Base-by-base conservation (phyloP, 352 stramenopile species). In the Globisporangium abappressorium region DNA sequence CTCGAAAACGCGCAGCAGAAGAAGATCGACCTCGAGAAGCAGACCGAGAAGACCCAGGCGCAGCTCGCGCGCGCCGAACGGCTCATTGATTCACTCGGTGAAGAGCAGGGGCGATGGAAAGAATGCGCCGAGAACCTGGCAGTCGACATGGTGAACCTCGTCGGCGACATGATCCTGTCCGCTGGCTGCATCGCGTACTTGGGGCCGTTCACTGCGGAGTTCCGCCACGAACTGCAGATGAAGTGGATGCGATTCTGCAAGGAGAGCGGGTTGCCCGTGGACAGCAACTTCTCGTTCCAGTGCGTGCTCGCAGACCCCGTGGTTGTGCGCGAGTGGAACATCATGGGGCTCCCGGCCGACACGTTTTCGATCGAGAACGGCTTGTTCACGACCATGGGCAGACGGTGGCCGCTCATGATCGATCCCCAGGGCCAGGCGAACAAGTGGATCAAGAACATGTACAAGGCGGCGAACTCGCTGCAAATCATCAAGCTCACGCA, bases 371-470 rank as follows among this genome's bases (percentile, higher is more conserved):
- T 94, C 26, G 93, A 98, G 62, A 98, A 98, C 66, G 94, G 93
- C 36, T 65, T 98, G 34, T 96, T 98, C 63, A 95, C 92, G 7
- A 98, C 92, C 2, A 90, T 93, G 77, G 90, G 88, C 4, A 76
- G 93, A 0, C 83, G 93, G 0, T 98, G 93, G 93, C 93, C 94
- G 11, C 80, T 98, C 11, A 97, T 98, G 90, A 98, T 98, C 64
- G 94, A 98, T 61, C 94, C 94, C 1, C 93, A 98, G 67, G 91
- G 91, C 26, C 94, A 98, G 73, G 94, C 90, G 6, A 98, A 98
- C 76, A 94, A 95, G 69, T 98, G 93, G 94, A 92, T 98, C 63
- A 93, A 95, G 47, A 96, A 97, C 68, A 97, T 97, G 87, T 97
- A 94, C 75, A 97, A 92, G 70, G 71, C 75, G 0, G 64, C 69